Evolutionary conservation across 2,329 filamentous ascomycete species (phyloP).

Genomic region (Triangularia setosa): DNA sequence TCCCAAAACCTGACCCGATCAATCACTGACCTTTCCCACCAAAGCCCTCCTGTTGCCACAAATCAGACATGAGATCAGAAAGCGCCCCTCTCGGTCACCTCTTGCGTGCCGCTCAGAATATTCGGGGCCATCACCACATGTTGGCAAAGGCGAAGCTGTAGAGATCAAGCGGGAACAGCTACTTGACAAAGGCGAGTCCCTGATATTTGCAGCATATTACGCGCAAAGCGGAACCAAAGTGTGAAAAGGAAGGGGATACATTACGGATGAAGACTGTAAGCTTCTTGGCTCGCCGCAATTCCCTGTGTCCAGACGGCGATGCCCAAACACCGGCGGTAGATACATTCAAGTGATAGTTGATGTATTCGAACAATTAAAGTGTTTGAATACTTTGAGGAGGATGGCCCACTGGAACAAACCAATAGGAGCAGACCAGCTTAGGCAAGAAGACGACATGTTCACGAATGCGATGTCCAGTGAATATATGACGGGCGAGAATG

Average conservation of each 20-base stretch:
- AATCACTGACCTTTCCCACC: not conserved
- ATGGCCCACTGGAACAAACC: conserved; percentile 29
- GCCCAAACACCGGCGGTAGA: not conserved
- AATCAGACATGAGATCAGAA: conserved; percentile 46
- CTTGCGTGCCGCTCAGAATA: conserved; percentile 13
- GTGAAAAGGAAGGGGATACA: conserved; percentile 39
- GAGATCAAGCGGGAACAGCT: conserved; percentile 53
- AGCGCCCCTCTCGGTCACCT: conserved; percentile 36
- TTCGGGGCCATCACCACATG: conserved; percentile 44
- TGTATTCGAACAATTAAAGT: conserved; percentile 55
- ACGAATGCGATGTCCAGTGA: not conserved
- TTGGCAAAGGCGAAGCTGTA: conserved; percentile 53
- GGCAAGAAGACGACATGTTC: conserved; percentile 34
- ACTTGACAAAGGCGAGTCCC: conserved; percentile 31
- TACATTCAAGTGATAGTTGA: conserved; percentile 36
- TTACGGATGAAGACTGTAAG: conserved; percentile 50
- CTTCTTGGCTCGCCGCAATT: conserved; percentile 50
- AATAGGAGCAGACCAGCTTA: not conserved
- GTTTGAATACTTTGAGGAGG: conserved; percentile 46
- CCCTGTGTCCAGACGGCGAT: conserved; percentile 29
- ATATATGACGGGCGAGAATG: not conserved
- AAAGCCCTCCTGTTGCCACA: conserved; percentile 45
- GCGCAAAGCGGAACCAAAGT: too few relatives aligned
- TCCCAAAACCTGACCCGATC: not conserved
- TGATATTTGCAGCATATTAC: too few relatives aligned